Conservation (phyloP, 768 basidiomycete species). For the Lanmaoa rubissima region DNA sequence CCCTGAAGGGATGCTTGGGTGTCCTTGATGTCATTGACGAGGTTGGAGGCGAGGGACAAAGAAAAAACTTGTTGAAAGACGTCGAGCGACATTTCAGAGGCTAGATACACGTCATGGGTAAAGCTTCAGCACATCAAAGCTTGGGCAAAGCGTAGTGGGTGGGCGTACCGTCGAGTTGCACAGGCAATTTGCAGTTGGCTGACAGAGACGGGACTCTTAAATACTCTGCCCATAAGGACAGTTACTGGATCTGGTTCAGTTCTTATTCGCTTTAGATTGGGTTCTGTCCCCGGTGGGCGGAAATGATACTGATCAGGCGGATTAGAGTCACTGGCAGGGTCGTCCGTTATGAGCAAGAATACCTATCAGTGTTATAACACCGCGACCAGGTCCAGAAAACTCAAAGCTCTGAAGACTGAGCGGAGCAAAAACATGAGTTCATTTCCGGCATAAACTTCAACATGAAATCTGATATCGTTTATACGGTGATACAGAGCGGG, state of each 20-base stretch:
- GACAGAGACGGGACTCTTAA: background rate
- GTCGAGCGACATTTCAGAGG: slow-evolving; percentile 11
- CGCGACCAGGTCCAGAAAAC: background rate
- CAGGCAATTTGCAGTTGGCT: background rate
- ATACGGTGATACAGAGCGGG: background rate
- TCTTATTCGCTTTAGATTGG: background rate
- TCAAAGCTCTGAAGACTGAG: too few species aligned
- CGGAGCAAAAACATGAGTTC: background rate
- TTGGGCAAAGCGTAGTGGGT: background rate
- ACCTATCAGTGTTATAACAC: background rate
- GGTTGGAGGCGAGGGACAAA: slow-evolving; percentile 7
- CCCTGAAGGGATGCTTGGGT: background rate
- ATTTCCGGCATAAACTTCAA: too few species aligned
- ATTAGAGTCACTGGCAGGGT: background rate
- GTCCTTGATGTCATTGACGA: background rate
- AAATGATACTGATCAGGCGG: background rate
- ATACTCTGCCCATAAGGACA: background rate
- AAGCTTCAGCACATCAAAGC: background rate
- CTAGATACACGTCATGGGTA: background rate
- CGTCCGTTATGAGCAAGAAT: background rate
- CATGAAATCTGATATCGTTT: background rate
- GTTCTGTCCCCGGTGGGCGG: background rate
- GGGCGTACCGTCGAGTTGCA: background rate
- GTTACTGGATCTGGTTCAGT: background rate
- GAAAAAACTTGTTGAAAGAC: slow-evolving; percentile 16